These are phyloP conservation scores for Malus hybrid DNA, from an alignment of 331 rosid genomes.

Conservation along the genomic window DNA sequence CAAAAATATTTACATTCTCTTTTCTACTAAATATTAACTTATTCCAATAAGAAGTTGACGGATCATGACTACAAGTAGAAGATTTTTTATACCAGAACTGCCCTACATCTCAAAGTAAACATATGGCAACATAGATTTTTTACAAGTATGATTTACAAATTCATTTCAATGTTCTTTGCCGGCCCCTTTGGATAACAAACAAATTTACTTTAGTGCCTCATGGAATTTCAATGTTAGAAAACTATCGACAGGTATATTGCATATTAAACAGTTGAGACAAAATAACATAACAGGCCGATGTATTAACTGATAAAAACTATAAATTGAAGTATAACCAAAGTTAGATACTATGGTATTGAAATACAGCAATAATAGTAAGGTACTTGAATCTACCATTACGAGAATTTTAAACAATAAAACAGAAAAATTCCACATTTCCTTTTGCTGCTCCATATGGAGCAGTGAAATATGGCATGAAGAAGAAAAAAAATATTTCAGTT, in stretches of 20 bases:
- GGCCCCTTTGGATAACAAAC: neutral
- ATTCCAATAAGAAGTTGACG: neutral
- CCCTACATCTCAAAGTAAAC: neutral
- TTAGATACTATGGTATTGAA: no score
- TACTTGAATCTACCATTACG: neutral
- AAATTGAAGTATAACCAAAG: neutral
- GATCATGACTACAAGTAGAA: neutral
- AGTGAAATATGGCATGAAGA: no score
- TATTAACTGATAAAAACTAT: neutral
- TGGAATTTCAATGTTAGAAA: neutral
- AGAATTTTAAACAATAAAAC: neutral
- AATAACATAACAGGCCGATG: neutral
- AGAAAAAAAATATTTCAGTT: no score
- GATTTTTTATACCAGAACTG: neutral
- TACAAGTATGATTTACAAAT: neutral
- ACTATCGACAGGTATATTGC: neutral
- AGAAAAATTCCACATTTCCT: no score
- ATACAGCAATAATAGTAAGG: neutral
- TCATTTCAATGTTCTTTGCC: neutral
- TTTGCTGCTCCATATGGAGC: neutral
- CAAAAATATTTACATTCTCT: no score
- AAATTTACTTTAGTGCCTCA: no score
- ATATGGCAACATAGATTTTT: neutral
- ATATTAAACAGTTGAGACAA: neutral
- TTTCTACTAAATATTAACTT: no score